phyloP scores from a whole-genome alignment of 768 basidiomycete species.

The Lactifluus subvellereus region DNA sequence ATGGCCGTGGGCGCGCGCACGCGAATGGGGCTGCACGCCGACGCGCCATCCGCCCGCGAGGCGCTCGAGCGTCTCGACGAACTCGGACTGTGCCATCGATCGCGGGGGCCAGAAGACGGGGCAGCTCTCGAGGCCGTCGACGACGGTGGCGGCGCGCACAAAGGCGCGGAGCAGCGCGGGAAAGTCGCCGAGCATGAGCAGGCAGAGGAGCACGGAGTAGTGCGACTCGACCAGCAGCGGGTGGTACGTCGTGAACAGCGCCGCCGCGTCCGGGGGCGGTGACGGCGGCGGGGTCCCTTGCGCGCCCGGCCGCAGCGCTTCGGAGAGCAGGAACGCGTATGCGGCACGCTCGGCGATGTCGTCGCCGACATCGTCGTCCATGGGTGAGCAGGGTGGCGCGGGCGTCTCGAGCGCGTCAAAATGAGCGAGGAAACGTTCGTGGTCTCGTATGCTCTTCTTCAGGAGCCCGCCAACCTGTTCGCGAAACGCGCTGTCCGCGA shows the following conservation, averaged over 20 bases:
- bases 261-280: conserved; percentile 40
- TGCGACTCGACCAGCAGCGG: conserved; percentile 85
- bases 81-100: conserved; percentile 88
- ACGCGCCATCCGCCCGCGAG: conserved; percentile 70
- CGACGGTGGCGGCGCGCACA: conserved; percentile 55
- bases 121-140: conserved; percentile 83
- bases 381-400: conserved; percentile 19
- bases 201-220: conserved; percentile 70
- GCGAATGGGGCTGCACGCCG: conserved; percentile 56
- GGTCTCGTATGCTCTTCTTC: conserved; percentile 75
- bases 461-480: conserved; percentile 56
- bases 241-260: conserved; percentile 84
- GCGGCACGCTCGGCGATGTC: conserved; percentile 52
- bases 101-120: conserved; percentile 83
- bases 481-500: conserved; percentile 50
- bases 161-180: conserved; percentile 56
- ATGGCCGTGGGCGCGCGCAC: conserved; percentile 28
- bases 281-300: conserved; percentile 34
- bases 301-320: conserved; percentile 58
- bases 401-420: conserved; percentile 66
- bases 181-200: conserved; percentile 76
- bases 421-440: conserved; percentile 76
- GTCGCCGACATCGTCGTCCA: conserved; percentile 14
- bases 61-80: conserved; percentile 77
- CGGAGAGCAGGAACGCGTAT: conserved; percentile 63